These are phyloP conservation scores for Blastobotrys chiropterorum DNA, from an alignment of 805 yeast species.

Conservation along the genomic window DNA sequence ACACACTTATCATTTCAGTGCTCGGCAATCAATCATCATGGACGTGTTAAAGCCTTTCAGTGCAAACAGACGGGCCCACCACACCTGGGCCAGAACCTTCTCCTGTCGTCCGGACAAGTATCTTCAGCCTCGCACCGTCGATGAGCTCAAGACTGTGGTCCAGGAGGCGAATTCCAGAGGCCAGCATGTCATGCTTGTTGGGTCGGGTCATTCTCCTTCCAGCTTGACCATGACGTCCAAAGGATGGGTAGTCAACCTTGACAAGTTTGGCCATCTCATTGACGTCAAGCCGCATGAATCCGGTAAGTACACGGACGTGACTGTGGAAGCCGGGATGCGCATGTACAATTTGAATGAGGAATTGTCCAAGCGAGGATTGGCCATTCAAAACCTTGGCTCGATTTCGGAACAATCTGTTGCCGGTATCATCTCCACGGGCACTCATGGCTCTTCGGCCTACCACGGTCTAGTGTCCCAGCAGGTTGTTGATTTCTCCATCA, in stretches of 20 bases:
- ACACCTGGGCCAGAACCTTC: slow-evolving; percentile 91
- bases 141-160: slow-evolving; percentile 65
- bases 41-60: not conserved
- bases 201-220: slow-evolving; percentile 94
- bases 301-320: slow-evolving; percentile 65
- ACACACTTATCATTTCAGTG: no score
- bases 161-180: slow-evolving; percentile 51
- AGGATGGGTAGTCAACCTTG: slow-evolving; percentile 86
- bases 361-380: slow-evolving; percentile 58
- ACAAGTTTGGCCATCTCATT: slow-evolving; percentile 57
- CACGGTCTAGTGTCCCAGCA: slow-evolving; percentile 90
- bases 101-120: slow-evolving; percentile 66
- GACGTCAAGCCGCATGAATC: slow-evolving; percentile 14
- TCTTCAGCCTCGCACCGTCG: slow-evolving; percentile 68
- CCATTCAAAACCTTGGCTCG: slow-evolving; percentile 88
- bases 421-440: slow-evolving; percentile 94
- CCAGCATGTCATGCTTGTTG: slow-evolving; percentile 75
- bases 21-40: not conserved
- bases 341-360: slow-evolving; percentile 65
- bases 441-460: slow-evolving; percentile 91
- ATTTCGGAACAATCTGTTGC: slow-evolving; percentile 91
- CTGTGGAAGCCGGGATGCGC: slow-evolving; percentile 92
- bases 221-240: slow-evolving; percentile 72
- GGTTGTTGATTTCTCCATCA: slow-evolving; percentile 67
- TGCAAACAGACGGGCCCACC: slow-evolving; percentile 32